phyloP scores from a whole-genome alignment of 1,139 yeast genomes.

The Sugiyamaella japonica region DNA sequence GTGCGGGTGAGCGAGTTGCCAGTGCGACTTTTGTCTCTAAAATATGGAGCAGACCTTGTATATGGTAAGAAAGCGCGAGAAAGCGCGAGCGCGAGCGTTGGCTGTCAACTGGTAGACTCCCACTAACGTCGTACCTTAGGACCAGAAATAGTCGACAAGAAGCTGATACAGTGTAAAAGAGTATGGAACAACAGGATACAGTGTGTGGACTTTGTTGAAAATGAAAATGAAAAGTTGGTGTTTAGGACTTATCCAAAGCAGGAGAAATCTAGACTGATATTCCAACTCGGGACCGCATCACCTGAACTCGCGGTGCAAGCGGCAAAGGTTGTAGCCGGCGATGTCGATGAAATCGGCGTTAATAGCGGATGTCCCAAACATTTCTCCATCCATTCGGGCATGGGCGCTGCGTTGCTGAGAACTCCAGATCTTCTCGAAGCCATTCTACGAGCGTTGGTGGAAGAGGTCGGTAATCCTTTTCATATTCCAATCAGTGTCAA shows the following conservation, averaged over 20 bases:
- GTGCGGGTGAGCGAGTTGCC: constrained; percentile 95
- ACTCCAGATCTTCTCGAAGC: constrained; percentile 77
- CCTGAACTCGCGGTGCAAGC: constrained; percentile 87
- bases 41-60: constrained; percentile 88
- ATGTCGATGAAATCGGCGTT: constrained; percentile 89
- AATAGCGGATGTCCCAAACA: constrained; percentile 89
- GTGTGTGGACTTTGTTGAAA: constrained; percentile 41
- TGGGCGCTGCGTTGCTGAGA: constrained; percentile 90
- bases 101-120: too few relatives aligned
- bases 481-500: constrained; percentile 85
- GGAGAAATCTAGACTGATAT: constrained; percentile 67
- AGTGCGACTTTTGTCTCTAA: constrained; percentile 71
- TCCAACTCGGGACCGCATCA: constrained; percentile 86
- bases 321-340: constrained; percentile 72
- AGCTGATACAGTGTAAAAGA: constrained; percentile 68
- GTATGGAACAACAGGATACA: constrained; percentile 51
- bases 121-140: constrained; percentile 31
- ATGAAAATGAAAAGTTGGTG: constrained; percentile 47
- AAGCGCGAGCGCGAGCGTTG: too few relatives aligned
- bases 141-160: constrained; percentile 90
- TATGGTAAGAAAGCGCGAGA: constrained; percentile 52
- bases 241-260: constrained; percentile 69
- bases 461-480: constrained; percentile 74
- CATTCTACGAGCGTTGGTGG: constrained; percentile 66
- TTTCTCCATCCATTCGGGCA: constrained; percentile 78